Evolutionary conservation across 768 basidiomycete genomes (phyloP).

Genomic region (Hypholoma fasciculare): DNA sequence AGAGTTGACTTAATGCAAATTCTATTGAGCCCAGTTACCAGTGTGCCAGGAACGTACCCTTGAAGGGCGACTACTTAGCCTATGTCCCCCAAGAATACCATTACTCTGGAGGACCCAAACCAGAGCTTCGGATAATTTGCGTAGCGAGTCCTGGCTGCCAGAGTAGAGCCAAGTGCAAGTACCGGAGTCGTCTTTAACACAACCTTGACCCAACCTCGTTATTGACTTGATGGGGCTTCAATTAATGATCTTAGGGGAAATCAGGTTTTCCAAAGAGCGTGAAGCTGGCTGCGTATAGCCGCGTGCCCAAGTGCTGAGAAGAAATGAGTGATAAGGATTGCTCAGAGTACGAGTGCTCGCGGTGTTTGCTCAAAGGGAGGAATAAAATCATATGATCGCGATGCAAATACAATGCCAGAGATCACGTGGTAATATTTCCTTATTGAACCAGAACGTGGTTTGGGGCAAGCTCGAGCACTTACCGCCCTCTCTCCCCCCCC

Average conservation of each 20-base stretch:
- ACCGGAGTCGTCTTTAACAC: no score
- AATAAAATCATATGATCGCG: background rate
- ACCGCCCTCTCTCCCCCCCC: background rate
- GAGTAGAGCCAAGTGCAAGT: background rate
- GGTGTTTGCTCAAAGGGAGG: background rate
- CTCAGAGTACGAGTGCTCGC: background rate
- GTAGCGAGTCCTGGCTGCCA: background rate
- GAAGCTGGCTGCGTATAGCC: no score
- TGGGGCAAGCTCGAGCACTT: background rate
- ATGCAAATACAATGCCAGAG: background rate
- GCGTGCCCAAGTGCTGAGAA: background rate
- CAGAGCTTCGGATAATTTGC: background rate
- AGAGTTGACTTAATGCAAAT: background rate
- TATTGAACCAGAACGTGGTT: constrained; percentile 5
- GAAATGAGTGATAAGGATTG: background rate
- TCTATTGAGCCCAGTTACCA: no score
- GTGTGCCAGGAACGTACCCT: no score
- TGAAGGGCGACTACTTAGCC: no score
- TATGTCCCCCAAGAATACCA: no score
- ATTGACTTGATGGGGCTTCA: no score
- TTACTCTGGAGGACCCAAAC: background rate
- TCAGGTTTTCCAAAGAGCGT: no score
- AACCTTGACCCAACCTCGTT: no score
- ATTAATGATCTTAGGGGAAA: no score
- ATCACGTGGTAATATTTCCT: constrained; percentile 6